phyloP scores from a whole-genome alignment of 208 protist species.

The Trichomonas tenax region DNA sequence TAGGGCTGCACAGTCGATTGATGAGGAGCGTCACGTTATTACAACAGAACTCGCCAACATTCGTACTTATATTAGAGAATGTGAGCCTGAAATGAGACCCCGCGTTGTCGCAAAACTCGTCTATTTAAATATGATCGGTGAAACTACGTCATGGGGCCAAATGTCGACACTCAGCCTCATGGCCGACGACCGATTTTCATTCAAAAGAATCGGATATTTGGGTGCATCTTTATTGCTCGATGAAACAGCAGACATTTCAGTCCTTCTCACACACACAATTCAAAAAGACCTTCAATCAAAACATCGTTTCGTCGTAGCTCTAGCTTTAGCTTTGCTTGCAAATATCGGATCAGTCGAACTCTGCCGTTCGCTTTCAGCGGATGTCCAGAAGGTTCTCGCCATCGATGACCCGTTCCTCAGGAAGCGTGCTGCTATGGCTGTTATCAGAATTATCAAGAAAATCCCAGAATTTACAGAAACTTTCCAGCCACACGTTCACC shows the following conservation, averaged over 20 bases:
- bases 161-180: not conserved
- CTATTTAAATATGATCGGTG: slow-evolving; percentile 21
- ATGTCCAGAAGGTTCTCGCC: not conserved
- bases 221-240: not conserved
- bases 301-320: not conserved
- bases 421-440: not conserved
- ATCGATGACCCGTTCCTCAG: not conserved
- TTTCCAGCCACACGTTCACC: not conserved
- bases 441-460: slow-evolving; percentile 18
- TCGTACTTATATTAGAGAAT: slow-evolving; percentile 3
- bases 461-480: not conserved
- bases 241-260: not conserved
- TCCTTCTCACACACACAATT: not conserved
- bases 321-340: not conserved
- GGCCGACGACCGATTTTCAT: not conserved
- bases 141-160: not conserved
- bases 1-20: not conserved
- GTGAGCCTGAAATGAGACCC: not conserved
- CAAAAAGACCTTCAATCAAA: slow-evolving; percentile 17
- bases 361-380: not conserved
- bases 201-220: slow-evolving; percentile 23
- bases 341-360: slow-evolving; percentile 4
- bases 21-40: not conserved
- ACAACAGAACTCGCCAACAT: slow-evolving; percentile 5
- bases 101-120: not conserved